A percentile compares a stretch with the other conserved stretches of the same genome.
Evolutionary conservation across 495 filamentous ascomycete species (phyloP).

Genomic region (Aspergillus heteromorphus): DNA sequence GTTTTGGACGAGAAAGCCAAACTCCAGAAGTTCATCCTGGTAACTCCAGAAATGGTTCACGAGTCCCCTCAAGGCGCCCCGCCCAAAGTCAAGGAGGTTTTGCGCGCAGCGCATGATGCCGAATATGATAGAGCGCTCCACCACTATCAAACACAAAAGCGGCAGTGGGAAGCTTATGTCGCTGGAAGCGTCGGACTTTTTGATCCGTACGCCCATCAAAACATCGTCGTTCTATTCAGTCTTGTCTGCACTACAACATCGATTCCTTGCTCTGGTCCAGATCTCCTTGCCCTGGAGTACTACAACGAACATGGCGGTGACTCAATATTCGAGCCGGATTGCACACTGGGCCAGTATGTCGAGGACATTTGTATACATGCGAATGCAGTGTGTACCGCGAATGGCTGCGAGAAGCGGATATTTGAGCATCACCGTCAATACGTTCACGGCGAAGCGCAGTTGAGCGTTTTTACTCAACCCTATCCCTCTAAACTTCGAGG

Average conservation of each 20-base stretch:
- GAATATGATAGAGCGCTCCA: conserved; percentile 95
- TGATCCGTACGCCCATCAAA: conserved; percentile 90
- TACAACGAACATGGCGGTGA: conserved; percentile 80
- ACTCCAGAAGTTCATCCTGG: conserved; percentile 73
- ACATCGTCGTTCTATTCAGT: conserved; percentile 90
- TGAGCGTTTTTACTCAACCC: conserved; percentile 81
- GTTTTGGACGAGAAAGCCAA: conserved; percentile 54
- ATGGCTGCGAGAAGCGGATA: conserved; percentile 86
- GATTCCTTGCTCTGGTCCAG: conserved; percentile 86
- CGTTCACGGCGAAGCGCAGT: conserved; percentile 90
- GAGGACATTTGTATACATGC: conserved; percentile 80
- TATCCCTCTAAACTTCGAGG: conserved; percentile 65
- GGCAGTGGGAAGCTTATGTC: conserved; percentile 92
- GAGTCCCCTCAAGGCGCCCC: conserved; percentile 68
- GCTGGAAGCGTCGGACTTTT: conserved; percentile 72
- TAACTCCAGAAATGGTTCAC: conserved; percentile 92
- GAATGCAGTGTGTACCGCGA: conserved; percentile 67
- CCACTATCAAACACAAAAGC: conserved; percentile 88
- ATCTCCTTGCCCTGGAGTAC: conserved; percentile 77
- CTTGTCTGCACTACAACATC: conserved; percentile 86
- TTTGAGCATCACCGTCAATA: conserved; percentile 93
- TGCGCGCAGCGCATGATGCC: conserved; percentile 89
- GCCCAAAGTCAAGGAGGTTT: conserved; percentile 81
- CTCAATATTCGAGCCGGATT: conserved; percentile 70
- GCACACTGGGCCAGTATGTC: conserved; percentile 90